A percentile compares a stretch with the other conserved stretches of the same genome.
Evolutionary conservation across 2,329 filamentous ascomycete genomes (phyloP).

Genomic region (Phialophora chinensis): DNA sequence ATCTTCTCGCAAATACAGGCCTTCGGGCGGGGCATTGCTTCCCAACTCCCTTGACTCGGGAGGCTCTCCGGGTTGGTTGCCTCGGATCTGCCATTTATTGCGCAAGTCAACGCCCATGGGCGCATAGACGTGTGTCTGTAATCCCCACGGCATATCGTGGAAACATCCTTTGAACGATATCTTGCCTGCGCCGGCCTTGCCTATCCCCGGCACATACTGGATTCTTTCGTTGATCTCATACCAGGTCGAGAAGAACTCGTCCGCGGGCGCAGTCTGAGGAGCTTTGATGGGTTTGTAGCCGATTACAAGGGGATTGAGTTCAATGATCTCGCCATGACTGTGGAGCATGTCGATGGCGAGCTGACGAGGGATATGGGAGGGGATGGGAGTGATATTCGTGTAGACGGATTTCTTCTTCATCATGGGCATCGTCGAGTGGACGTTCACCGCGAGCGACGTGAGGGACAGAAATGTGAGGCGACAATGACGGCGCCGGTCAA

Average conservation of each 20-base stretch:
- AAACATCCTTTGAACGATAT: conserved; percentile 82
- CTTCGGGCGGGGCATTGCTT: conserved; percentile 67
- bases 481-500: not conserved
- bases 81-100: conserved; percentile 78
- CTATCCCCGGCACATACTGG: conserved; percentile 70
- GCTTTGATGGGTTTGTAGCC: conserved; percentile 71
- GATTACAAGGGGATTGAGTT: conserved; percentile 82
- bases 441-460: not conserved
- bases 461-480: not conserved
- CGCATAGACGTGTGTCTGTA: conserved; percentile 84
- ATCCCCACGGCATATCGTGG: conserved; percentile 72
- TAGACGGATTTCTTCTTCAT: conserved; percentile 37
- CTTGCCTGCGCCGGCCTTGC: conserved; percentile 55
- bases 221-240: conserved; percentile 80
- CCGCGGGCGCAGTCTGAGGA: conserved; percentile 68
- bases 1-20: conserved; percentile 81
- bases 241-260: conserved; percentile 77
- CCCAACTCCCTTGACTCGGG: conserved; percentile 70
- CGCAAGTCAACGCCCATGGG: conserved; percentile 80
- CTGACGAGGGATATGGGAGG: conserved; percentile 69
- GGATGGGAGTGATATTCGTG: conserved; percentile 72
- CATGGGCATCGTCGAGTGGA: conserved; percentile 5
- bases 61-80: conserved; percentile 73
- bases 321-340: conserved; percentile 81
- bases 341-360: conserved; percentile 76